Percentiles rank a stretch among this genome's conserved stretches.
These are phyloP conservation scores for Phytophthora quininea DNA, from an alignment of 352 stramenopile genomes.

Conservation along the genomic window DNA sequence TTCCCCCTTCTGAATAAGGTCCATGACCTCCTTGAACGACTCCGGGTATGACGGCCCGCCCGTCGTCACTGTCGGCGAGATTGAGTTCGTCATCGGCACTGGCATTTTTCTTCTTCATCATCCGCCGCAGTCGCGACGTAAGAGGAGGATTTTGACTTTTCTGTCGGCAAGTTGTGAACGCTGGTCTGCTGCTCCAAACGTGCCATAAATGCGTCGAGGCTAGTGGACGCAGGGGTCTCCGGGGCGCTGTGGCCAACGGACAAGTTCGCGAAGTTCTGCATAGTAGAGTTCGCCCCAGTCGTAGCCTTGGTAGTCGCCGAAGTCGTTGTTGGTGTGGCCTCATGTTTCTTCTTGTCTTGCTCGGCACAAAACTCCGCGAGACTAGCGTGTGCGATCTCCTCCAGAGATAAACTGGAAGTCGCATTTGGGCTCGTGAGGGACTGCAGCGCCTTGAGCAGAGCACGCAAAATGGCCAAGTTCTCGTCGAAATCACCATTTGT, in stretches of 20 bases:
- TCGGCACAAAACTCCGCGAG: constrained; percentile 33
- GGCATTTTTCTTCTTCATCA: constrained; percentile 41
- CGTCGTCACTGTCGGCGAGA: constrained; percentile 21
- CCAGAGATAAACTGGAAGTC: constrained; percentile 52
- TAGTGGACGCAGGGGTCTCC: constrained; percentile 20
- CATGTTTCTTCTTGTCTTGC: constrained; percentile 32
- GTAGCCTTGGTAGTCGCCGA: constrained; percentile 14
- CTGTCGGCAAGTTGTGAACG: constrained; percentile 31
- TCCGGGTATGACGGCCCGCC: constrained; percentile 59
- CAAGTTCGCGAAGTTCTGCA: constrained; percentile 10
- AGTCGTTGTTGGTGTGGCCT: background rate
- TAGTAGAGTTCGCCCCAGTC: constrained; percentile 20
- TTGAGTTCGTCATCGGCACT: constrained; percentile 13
- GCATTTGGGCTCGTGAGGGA: constrained; percentile 48
- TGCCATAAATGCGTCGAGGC: constrained; percentile 62
- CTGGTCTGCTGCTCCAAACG: constrained; percentile 56
- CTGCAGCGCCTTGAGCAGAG: constrained; percentile 63
- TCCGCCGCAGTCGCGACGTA: background rate
- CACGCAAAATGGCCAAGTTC: constrained; percentile 68
- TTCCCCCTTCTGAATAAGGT: constrained; percentile 76
- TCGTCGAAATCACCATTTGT: constrained; percentile 68
- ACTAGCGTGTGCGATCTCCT: constrained; percentile 55
- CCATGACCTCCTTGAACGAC: constrained; percentile 79
- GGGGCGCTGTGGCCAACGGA: background rate
- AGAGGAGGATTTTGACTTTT: constrained; percentile 9